A percentile compares a stretch with the other conserved stretches of the same genome.
phyloP scores from a whole-genome alignment of 78 protist genomes.

The Tieghemostelium lacteum region DNA sequence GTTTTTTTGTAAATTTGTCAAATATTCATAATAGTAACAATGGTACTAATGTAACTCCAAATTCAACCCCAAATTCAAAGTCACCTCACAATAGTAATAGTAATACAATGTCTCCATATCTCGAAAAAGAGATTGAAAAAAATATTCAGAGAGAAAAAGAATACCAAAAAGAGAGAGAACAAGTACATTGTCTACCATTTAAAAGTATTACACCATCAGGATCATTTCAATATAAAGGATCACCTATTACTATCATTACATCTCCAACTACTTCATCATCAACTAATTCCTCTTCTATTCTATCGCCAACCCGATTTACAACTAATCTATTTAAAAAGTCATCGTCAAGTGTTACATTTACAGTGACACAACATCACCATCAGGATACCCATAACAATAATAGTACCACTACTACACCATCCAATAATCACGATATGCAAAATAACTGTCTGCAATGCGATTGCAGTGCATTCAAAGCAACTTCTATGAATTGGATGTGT shows the following conservation, averaged over 20 bases:
- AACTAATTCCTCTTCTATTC: background rate
- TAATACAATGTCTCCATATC: conserved; percentile 2
- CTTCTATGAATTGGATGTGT: conserved; percentile 49
- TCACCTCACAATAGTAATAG: background rate
- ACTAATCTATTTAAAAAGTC: background rate
- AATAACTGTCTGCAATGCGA: conserved; percentile 35
- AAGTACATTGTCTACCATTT: background rate
- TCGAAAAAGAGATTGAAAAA: conserved; percentile 24
- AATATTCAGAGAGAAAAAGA: background rate
- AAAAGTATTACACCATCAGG: background rate
- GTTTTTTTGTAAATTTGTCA: background rate
- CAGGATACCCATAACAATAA: background rate
- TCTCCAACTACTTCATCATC: background rate
- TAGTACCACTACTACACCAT: background rate
- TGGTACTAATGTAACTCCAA: background rate
- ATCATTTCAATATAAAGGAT: background rate
- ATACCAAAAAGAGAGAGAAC: background rate
- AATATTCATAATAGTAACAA: background rate
- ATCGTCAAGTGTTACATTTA: background rate
- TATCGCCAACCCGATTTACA: background rate
- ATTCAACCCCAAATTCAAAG: background rate
- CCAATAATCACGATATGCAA: too few species aligned
- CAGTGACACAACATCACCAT: background rate
- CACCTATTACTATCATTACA: conserved; percentile 1
- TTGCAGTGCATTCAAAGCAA: conserved; percentile 41